phyloP scores from a whole-genome alignment of 805 yeast genomes.

The Sugiyamaella valdiviana region DNA sequence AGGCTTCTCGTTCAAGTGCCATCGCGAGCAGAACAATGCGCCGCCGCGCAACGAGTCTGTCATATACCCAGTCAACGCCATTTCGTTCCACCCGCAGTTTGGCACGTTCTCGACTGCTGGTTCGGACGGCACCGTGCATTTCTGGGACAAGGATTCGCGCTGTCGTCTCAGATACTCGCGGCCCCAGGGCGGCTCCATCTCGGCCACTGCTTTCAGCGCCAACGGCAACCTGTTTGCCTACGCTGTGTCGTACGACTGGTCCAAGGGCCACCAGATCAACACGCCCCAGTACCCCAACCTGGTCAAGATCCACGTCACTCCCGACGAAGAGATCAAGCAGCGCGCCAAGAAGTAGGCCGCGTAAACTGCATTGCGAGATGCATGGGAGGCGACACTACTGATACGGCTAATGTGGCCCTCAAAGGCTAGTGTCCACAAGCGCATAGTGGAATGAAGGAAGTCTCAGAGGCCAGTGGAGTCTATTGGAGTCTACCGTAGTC shows the following conservation, averaged over 20 bases:
- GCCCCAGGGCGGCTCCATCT: constrained; percentile 51
- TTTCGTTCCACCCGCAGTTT: constrained; percentile 78
- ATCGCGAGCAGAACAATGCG: constrained; percentile 61
- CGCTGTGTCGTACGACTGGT: constrained; percentile 93
- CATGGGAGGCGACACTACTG: too few relatives aligned
- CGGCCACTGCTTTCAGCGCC: constrained; percentile 75
- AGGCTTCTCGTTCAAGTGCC: constrained; percentile 93
- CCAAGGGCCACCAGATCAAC: constrained; percentile 69
- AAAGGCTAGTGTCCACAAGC: too few relatives aligned
- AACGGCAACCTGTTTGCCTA: constrained; percentile 83
- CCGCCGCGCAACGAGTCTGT: constrained; percentile 47
- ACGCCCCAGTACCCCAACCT: constrained; percentile 67
- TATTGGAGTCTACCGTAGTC: too few relatives aligned
- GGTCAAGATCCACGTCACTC: constrained; percentile 75
- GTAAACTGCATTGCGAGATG: too few relatives aligned
- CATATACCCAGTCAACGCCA: constrained; percentile 73
- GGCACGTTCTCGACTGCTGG: constrained; percentile 95
- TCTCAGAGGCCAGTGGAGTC: too few relatives aligned
- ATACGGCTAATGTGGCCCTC: too few relatives aligned
- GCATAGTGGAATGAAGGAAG: too few relatives aligned
- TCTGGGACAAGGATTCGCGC: constrained; percentile 93
- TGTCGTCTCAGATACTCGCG: constrained; percentile 78
- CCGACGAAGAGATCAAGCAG: constrained; percentile 74
- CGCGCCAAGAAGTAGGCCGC: constrained; percentile 17
- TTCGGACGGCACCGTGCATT: constrained; percentile 85